These are phyloP conservation scores for Geranium rotundifolium DNA, from an alignment of 345 rosid genomes.

Conservation along the genomic window DNA sequence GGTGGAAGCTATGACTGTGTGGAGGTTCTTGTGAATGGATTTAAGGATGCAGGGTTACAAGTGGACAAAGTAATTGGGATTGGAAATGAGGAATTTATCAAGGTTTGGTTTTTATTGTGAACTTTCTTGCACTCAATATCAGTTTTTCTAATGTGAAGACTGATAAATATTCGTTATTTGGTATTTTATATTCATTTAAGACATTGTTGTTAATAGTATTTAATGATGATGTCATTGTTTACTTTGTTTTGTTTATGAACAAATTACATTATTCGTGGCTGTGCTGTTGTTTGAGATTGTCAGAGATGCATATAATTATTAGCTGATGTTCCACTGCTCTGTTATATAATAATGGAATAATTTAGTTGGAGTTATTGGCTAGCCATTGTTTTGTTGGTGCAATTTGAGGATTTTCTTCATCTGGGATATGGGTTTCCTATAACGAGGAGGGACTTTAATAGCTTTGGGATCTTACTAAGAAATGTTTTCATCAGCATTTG, in stretches of 20 bases:
- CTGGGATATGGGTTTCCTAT: background rate
- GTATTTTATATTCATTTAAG: background rate
- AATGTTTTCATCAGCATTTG: no score
- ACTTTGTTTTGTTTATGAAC: background rate
- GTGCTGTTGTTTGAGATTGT: background rate
- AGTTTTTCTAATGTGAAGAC: background rate
- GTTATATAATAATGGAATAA: background rate
- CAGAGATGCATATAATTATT: background rate
- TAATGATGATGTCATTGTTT: no score
- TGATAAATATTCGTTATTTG: background rate
- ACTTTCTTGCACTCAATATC: background rate
- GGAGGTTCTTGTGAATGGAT: conserved; percentile 54
- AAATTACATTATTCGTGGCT: no score
- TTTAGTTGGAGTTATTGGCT: background rate
- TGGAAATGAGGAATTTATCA: conserved; percentile 66
- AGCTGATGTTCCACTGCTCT: background rate
- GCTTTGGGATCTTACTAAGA: background rate
- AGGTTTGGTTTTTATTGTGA: conserved; percentile 26
- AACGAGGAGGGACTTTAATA: background rate
- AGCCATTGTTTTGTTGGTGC: no score
- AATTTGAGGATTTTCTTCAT: background rate
- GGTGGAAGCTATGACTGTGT: conserved; percentile 38
- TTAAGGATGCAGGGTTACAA: conserved; percentile 49
- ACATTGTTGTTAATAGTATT: no score
- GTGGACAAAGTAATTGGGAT: conserved; percentile 59